Percentiles rank a stretch among this genome's conserved stretches.
These are phyloP conservation scores for Daldinia vernicosa DNA, from an alignment of 495 filamentous ascomycete species.

Conservation along the genomic window DNA sequence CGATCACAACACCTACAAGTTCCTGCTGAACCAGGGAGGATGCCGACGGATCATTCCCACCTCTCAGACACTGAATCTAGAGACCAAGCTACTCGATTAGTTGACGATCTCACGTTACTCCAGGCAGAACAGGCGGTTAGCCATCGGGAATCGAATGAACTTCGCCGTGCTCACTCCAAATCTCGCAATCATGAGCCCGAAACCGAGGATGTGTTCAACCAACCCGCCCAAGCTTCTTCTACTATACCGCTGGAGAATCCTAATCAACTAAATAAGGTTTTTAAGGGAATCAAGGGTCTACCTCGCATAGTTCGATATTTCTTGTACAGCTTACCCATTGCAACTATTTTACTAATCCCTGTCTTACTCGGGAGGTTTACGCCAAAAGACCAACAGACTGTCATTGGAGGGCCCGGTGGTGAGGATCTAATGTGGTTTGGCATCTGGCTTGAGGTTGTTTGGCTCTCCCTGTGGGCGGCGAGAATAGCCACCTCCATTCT, in stretches of 20 bases:
- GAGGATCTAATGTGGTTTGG: slow-evolving; percentile 88
- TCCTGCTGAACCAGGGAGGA: slow-evolving; percentile 21
- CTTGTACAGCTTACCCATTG: slow-evolving; percentile 83
- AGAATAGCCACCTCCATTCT: slow-evolving; percentile 79
- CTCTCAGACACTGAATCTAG: slow-evolving; percentile 44
- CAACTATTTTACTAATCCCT: slow-evolving; percentile 78
- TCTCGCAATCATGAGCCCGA: slow-evolving; percentile 54
- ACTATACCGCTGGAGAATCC: slow-evolving; percentile 42
- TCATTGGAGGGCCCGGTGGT: slow-evolving; percentile 73
- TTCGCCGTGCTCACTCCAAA: slow-evolving; percentile 50
- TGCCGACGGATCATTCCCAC: slow-evolving; percentile 14
- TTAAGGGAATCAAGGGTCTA: slow-evolving; percentile 69
- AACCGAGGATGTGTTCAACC: slow-evolving; percentile 85
- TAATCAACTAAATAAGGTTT: slow-evolving; percentile 65
- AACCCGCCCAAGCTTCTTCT: slow-evolving; percentile 62
- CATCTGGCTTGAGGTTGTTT: slow-evolving; percentile 93
- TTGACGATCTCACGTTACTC: slow-evolving; percentile 85
- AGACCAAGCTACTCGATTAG: slow-evolving; percentile 76
- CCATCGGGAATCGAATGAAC: slow-evolving; percentile 57
- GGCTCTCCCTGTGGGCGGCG: slow-evolving; percentile 89
- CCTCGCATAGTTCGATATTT: slow-evolving; percentile 85
- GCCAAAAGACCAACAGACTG: slow-evolving; percentile 47
- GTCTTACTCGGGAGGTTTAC: slow-evolving; percentile 80
- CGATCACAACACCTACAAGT: slow-evolving; percentile 36
- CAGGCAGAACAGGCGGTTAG: slow-evolving; percentile 80